Conservation (phyloP, 2,329 filamentous ascomycete species). For the Parascedosporium putredinis region DNA sequence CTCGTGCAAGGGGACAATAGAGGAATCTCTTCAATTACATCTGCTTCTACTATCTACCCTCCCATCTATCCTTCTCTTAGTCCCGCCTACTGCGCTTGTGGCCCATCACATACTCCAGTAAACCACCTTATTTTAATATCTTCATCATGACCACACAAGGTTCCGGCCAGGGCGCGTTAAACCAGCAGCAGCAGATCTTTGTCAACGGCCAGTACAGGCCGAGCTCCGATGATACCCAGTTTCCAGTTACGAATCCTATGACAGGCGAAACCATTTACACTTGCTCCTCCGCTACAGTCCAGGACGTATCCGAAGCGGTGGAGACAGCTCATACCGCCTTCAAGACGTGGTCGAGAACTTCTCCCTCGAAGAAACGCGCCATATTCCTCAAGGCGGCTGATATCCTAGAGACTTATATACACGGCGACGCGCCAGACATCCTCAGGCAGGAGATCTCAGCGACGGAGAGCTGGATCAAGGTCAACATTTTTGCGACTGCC, state of each 20-base stretch:
- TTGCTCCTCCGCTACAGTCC: slow-evolving; percentile 43
- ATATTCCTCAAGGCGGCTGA: slow-evolving; percentile 54
- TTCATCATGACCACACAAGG: not conserved
- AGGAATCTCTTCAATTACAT: too few species aligned
- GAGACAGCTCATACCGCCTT: slow-evolving; percentile 46
- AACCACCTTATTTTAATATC: too few species aligned
- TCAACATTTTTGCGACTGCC: slow-evolving; percentile 25
- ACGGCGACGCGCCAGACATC: slow-evolving; percentile 20
- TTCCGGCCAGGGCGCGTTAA: not conserved
- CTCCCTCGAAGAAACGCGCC: slow-evolving; percentile 43
- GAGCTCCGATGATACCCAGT: slow-evolving; percentile 15
- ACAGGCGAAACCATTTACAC: slow-evolving; percentile 38
- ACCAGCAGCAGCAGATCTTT: slow-evolving; percentile 11
- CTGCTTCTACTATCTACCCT: too few species aligned
- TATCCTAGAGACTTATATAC: slow-evolving; percentile 41
- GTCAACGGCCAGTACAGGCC: slow-evolving; percentile 16
- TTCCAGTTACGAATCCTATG: slow-evolving; percentile 20
- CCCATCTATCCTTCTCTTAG: too few species aligned
- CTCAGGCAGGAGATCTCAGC: slow-evolving; percentile 22
- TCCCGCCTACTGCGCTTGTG: not conserved
- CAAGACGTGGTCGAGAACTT: slow-evolving; percentile 49
- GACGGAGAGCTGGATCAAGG: slow-evolving; percentile 18
- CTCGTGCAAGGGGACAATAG: too few species aligned
- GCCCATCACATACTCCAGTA: not conserved
- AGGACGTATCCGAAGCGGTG: slow-evolving; percentile 39